These are phyloP conservation scores for Boletellus sp. DNA, from an alignment of 768 basidiomycete species.

Conservation along the genomic window DNA sequence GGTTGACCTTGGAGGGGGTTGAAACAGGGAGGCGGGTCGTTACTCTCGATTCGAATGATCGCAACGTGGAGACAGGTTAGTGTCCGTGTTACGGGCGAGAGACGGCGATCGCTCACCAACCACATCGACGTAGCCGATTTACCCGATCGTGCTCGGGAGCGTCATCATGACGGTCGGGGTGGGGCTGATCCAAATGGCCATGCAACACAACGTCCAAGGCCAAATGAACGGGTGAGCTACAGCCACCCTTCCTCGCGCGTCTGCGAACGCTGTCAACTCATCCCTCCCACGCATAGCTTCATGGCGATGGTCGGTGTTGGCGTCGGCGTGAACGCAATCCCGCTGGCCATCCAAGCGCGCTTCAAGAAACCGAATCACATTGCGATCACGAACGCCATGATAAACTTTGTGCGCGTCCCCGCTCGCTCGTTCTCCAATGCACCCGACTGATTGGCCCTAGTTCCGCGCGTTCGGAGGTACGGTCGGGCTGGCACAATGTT, in stretches of 20 bases:
- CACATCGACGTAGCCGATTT: constrained; percentile 33
- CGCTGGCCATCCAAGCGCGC: constrained; percentile 42
- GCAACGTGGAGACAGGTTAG: constrained; percentile 36
- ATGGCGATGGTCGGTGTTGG: constrained; percentile 44
- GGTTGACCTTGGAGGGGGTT: background rate
- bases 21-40: constrained; percentile 37
- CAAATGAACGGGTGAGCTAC: constrained; percentile 35
- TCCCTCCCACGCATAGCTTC: constrained; percentile 27
- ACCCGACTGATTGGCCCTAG: constrained; percentile 22
- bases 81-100: background rate
- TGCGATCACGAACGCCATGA: constrained; percentile 42
- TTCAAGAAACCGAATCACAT: constrained; percentile 41
- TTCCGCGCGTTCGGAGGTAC: constrained; percentile 51
- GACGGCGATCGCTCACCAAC: background rate
- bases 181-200: constrained; percentile 42
- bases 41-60: constrained; percentile 34
- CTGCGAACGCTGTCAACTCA: background rate
- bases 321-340: constrained; percentile 39
- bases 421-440: background rate
- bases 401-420: constrained; percentile 41
- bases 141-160: constrained; percentile 39
- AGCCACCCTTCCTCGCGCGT: background rate
- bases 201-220: constrained; percentile 35
- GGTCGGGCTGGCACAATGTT: constrained; percentile 50
- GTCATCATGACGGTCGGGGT: constrained; percentile 37